A percentile compares a stretch with the other conserved stretches of the same genome.
phyloP scores from a whole-genome alignment of 495 filamentous ascomycete genomes.

The Aspergillus bertholletiae region DNA sequence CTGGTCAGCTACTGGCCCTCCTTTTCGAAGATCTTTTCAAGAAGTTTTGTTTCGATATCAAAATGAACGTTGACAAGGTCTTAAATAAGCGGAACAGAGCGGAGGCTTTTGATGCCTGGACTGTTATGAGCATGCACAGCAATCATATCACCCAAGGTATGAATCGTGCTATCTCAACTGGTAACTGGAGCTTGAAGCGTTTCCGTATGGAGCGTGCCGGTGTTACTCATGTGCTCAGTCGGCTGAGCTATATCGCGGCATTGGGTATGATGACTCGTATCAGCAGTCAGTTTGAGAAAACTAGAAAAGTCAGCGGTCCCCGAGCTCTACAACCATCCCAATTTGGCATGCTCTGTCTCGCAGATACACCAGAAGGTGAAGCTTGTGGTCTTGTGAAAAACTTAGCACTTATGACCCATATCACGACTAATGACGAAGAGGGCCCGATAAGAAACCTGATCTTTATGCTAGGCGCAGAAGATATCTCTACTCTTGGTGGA shows the following conservation, averaged over 20 bases:
- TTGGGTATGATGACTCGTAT: constrained; percentile 99
- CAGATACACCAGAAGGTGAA: constrained; percentile 97
- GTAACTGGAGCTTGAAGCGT: constrained; percentile 95
- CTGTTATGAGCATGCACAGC: constrained; percentile 70
- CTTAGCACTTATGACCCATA: constrained; percentile 97
- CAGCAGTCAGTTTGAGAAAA: constrained; percentile 98
- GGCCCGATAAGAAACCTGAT: constrained; percentile 78
- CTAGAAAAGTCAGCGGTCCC: constrained; percentile 89
- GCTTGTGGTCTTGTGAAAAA: constrained; percentile 98
- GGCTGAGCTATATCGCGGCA: constrained; percentile 92
- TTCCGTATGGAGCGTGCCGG: constrained; percentile 98
- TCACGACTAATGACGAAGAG: constrained; percentile 93
- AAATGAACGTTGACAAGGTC: constrained; percentile 88
- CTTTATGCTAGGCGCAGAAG: constrained; percentile 74
- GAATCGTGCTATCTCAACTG: constrained; percentile 90
- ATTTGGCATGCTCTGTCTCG: constrained; percentile 95
- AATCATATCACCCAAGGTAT: constrained; percentile 84
- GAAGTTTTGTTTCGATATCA: constrained; percentile 81
- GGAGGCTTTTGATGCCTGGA: constrained; percentile 77
- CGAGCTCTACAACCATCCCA: constrained; percentile 94
- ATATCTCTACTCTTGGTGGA: constrained; percentile 68
- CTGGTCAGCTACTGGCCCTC: constrained; percentile 89
- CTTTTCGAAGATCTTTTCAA: constrained; percentile 98
- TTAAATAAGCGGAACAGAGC: constrained; percentile 85
- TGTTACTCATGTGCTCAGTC: constrained; percentile 93